Conservation (phyloP, 1,284 basidiomycete species). For the Ganoderma sp. region DNA sequence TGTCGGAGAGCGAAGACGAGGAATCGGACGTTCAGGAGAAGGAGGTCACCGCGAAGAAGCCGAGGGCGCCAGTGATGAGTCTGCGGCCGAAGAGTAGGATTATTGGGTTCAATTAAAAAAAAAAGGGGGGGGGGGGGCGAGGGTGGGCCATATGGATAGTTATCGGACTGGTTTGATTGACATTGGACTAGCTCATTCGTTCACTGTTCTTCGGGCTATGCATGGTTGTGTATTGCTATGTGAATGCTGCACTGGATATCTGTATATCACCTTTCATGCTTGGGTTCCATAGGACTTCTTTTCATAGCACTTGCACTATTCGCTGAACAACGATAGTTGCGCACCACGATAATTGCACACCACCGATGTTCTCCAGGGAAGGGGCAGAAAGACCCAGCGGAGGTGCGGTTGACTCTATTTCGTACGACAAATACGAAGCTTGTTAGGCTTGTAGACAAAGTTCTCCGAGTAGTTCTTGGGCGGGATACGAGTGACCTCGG, state of each 20-base stretch:
- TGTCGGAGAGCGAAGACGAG: constrained; percentile 69
- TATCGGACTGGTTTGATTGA: background rate
- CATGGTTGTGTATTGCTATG: constrained; percentile 25
- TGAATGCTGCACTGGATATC: constrained; percentile 9
- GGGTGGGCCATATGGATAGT: background rate
- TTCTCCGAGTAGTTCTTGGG: constrained; percentile 95
- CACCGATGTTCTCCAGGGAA: background rate
- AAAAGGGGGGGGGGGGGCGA: background rate
- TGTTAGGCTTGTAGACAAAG: constrained; percentile 84
- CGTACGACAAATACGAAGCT: constrained; percentile 88
- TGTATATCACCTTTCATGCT: constrained; percentile 11
- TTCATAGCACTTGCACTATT: background rate
- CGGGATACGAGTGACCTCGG: constrained; percentile 75
- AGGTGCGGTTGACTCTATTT: constrained; percentile 65
- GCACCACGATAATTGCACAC: too few relatives aligned
- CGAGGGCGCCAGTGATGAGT: constrained; percentile 52
- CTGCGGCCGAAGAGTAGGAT: constrained; percentile 64
- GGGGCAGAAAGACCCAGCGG: background rate
- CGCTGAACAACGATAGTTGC: background rate
- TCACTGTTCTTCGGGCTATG: constrained; percentile 16
- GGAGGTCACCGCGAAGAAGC: constrained; percentile 52
- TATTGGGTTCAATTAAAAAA: constrained; percentile 46
- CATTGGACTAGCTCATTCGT: background rate
- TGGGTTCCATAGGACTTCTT: background rate
- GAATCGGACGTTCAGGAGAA: constrained; percentile 52